Conservation (phyloP, 768 basidiomycete genomes). For the Kwoniella newhampshirensis region DNA sequence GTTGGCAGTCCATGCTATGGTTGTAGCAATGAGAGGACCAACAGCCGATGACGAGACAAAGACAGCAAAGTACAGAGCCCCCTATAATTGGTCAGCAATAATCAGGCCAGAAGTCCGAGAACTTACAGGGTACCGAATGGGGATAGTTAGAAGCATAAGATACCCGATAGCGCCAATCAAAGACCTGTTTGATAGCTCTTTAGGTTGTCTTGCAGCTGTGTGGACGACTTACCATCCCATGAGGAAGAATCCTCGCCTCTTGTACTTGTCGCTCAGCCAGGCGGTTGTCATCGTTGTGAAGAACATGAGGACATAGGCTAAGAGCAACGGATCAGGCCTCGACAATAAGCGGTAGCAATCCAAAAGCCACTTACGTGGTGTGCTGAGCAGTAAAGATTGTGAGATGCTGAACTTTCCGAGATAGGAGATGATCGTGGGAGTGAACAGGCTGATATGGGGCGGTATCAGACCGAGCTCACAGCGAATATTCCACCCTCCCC, state of each 20-base stretch:
- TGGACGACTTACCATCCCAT: constrained; percentile 44
- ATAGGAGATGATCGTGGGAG: constrained; percentile 68
- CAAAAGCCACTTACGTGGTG: constrained; percentile 52
- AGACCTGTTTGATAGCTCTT: constrained; percentile 21
- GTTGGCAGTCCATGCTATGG: constrained; percentile 52
- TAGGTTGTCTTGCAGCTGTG: not conserved
- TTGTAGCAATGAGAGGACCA: constrained; percentile 52
- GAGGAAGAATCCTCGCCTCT: constrained; percentile 53
- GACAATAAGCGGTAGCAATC: not conserved
- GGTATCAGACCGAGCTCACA: constrained; percentile 55
- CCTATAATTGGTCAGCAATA: constrained; percentile 21
- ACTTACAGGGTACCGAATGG: constrained; percentile 31
- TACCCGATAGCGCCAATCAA: constrained; percentile 46
- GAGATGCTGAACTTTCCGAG: constrained; percentile 57
- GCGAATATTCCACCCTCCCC: too few species aligned
- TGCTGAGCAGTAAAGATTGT: constrained; percentile 51
- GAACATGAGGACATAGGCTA: constrained; percentile 56
- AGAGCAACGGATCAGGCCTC: constrained; percentile 23
- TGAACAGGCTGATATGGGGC: constrained; percentile 57
- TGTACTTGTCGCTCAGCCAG: constrained; percentile 51
- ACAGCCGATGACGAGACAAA: constrained; percentile 48
- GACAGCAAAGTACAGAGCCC: constrained; percentile 50
- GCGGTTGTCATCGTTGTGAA: constrained; percentile 54
- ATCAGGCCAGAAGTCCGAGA: not conserved
- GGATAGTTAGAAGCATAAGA: constrained; percentile 47